Conservation (phyloP, 2,329 filamentous ascomycete genomes). For the Passalora sequoiae region DNA sequence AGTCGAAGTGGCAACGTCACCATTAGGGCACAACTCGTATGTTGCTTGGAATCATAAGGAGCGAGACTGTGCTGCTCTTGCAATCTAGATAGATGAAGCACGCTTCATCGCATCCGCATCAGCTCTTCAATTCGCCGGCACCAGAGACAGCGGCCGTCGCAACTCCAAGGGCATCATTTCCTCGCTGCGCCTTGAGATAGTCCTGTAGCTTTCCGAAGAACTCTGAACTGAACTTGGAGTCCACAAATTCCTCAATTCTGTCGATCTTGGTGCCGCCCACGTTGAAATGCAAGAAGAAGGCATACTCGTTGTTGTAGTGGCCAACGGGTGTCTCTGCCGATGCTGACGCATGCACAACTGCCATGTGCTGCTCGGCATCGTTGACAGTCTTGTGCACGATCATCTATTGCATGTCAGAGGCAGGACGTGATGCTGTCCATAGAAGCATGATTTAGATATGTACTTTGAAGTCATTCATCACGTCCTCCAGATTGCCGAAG, state of each 20-base stretch:
- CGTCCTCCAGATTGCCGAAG: conserved; percentile 4
- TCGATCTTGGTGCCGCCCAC: conserved; percentile 10
- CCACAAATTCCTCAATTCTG: conserved; percentile 11
- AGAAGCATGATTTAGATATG: not conserved
- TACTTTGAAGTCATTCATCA: conserved; percentile 6
- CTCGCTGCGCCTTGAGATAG: not conserved
- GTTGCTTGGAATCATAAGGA: too few relatives aligned
- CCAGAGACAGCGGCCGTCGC: not conserved
- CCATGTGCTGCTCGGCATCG: conserved; percentile 9
- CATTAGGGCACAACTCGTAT: too few relatives aligned
- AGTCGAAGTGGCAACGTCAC: too few relatives aligned
- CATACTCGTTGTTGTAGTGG: conserved; percentile 13
- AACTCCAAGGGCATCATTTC: not conserved
- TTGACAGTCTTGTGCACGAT: conserved; percentile 5
- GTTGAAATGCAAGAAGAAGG: conserved; percentile 10
- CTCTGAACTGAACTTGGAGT: conserved; percentile 4
- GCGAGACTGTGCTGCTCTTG: too few relatives aligned
- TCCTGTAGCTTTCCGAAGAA: conserved; percentile 7
- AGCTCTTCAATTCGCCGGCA: too few relatives aligned
- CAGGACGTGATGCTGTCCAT: not conserved
- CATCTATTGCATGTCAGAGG: conserved; percentile 1
- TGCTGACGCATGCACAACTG: conserved; percentile 4
- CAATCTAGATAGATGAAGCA: too few relatives aligned
- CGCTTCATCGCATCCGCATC: too few relatives aligned
- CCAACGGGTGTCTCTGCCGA: conserved; percentile 6